These are phyloP conservation scores for Mycocentrospora acerina DNA, from an alignment of 2,329 filamentous ascomycete species.

Conservation along the genomic window DNA sequence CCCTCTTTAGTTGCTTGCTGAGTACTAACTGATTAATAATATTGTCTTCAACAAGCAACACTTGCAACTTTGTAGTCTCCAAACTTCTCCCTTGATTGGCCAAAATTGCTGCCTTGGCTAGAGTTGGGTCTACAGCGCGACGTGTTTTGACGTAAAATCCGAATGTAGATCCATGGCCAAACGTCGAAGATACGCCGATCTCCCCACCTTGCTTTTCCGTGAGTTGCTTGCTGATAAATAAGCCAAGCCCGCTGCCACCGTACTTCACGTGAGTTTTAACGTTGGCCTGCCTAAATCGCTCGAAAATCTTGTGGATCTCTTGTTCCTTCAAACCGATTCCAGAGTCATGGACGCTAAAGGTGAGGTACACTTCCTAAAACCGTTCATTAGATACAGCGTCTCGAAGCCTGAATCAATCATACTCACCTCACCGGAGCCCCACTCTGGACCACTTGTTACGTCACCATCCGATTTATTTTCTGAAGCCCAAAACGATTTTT, in stretches of 20 bases:
- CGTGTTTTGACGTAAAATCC: constrained; percentile 47
- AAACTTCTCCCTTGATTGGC: neutral
- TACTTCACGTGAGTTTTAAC: constrained; percentile 44
- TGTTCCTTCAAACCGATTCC: constrained; percentile 44
- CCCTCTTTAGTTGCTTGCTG: constrained; percentile 39
- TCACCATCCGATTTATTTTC: constrained; percentile 21
- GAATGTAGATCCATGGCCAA: constrained; percentile 45
- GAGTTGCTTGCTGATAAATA: constrained; percentile 50
- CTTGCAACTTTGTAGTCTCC: constrained; percentile 16
- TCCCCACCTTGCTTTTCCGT: constrained; percentile 50
- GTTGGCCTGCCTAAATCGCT: constrained; percentile 39
- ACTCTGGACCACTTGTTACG: constrained; percentile 33
- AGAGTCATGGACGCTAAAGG: constrained; percentile 43
- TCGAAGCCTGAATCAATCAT: too few species aligned
- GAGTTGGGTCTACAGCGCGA: constrained; percentile 18
- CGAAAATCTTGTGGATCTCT: constrained; percentile 44
- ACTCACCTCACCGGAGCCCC: constrained; percentile 42
- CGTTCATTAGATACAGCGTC: too few species aligned
- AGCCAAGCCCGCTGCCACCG: constrained; percentile 48
- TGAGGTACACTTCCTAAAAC: constrained; percentile 44
- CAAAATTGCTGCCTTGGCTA: too few species aligned
- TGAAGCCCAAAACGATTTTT: constrained; percentile 34
- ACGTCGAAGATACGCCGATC: constrained; percentile 46
- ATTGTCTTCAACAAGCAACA: constrained; percentile 44
- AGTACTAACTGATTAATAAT: constrained; percentile 43